Evolutionary conservation across 495 filamentous ascomycete species (phyloP).

Genomic region (Neurospora africana): DNA sequence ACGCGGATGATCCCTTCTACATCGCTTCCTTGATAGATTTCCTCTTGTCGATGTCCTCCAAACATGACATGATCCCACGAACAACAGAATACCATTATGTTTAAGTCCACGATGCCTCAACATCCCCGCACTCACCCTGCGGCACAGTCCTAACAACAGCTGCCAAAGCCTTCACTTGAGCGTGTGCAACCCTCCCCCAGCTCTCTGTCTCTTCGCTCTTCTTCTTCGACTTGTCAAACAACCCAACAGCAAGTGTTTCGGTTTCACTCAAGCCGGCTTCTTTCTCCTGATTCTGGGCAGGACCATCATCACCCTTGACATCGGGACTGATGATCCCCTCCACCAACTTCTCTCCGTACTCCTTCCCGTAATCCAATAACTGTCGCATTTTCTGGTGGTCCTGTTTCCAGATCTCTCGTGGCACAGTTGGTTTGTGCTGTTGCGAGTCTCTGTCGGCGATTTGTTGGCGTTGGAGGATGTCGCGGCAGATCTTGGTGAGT

Average conservation of each 20-base stretch:
- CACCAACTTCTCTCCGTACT: constrained; percentile 25
- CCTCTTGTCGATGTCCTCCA: neutral
- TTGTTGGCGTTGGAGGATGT: constrained; percentile 12
- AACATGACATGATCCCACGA: neutral
- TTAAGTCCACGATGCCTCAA: neutral
- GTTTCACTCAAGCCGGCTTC: constrained; percentile 15
- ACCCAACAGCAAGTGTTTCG: constrained; percentile 14
- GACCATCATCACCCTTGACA: neutral
- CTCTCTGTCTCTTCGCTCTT: constrained; percentile 13
- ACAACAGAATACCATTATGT: neutral
- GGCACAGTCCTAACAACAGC: constrained; percentile 21
- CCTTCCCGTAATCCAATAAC: constrained; percentile 21
- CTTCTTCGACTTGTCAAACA: constrained; percentile 26
- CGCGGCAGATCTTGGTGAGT: constrained; percentile 8
- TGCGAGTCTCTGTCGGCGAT: constrained; percentile 7
- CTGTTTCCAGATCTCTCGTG: constrained; percentile 23
- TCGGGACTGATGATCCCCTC: constrained; percentile 21
- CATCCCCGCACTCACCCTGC: neutral
- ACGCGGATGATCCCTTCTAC: neutral
- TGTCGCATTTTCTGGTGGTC: constrained; percentile 24
- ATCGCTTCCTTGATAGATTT: neutral
- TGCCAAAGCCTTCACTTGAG: constrained; percentile 25
- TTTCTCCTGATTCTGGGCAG: constrained; percentile 1
- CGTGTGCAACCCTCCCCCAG: constrained; percentile 26
- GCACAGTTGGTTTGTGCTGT: constrained; percentile 2